phyloP scores from a whole-genome alignment of 805 yeast species.

The Sugiyamaella valdiviana region DNA sequence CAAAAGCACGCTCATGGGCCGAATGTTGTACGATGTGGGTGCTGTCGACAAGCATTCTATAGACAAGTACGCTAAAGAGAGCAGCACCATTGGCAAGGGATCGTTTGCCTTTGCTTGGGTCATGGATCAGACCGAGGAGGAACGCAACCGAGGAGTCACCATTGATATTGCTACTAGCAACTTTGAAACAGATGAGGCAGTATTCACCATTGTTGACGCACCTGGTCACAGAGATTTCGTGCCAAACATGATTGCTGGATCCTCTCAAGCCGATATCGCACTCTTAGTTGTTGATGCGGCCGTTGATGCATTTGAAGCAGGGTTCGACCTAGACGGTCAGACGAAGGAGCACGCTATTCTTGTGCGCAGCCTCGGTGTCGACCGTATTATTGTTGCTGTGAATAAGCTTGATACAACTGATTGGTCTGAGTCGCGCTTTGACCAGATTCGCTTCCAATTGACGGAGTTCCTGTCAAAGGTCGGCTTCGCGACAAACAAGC shows the following conservation, averaged over 20 bases:
- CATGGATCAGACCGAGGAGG: constrained; percentile 74
- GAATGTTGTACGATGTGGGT: constrained; percentile 60
- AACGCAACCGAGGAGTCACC: constrained; percentile 69
- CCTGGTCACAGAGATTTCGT: constrained; percentile 82
- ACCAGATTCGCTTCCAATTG: constrained; percentile 45
- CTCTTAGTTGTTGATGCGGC: constrained; percentile 63
- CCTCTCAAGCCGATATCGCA: constrained; percentile 71
- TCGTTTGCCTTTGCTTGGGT: constrained; percentile 84
- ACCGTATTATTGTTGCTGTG: constrained; percentile 51
- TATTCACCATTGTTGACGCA: constrained; percentile 72
- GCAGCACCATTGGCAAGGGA: constrained; percentile 62
- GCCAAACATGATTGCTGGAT: constrained; percentile 82
- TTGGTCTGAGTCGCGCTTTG: constrained; percentile 51
- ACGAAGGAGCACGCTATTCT: constrained; percentile 72
- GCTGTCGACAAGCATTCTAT: constrained; percentile 60
- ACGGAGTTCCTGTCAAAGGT: constrained; percentile 46
- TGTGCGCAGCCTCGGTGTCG: constrained; percentile 62
- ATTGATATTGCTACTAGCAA: constrained; percentile 67
- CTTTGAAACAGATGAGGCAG: constrained; percentile 49
- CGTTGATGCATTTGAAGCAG: constrained; percentile 63
- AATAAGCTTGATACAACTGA: constrained; percentile 63
- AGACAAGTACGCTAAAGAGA: constrained; percentile 56
- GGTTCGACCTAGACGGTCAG: constrained; percentile 62
- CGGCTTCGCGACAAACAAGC: constrained; percentile 38
- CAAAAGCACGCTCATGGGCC: constrained; percentile 72